These are phyloP conservation scores for Tothia fuscella DNA, from an alignment of 2,329 filamentous ascomycete species.

Conservation along the genomic window DNA sequence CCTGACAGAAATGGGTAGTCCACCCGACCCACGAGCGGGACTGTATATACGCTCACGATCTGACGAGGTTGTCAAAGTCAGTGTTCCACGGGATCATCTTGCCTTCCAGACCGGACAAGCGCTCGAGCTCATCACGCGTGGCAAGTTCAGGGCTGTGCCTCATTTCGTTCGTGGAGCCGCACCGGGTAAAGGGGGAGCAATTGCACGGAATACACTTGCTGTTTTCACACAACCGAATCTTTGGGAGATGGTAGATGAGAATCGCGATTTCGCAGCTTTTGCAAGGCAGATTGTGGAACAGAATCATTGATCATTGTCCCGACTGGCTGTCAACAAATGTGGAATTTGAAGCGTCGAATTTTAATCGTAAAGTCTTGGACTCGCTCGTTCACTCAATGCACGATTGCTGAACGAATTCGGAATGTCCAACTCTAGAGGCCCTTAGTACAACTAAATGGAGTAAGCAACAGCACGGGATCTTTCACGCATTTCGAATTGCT, in stretches of 20 bases:
- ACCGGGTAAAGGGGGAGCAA: constrained; percentile 34
- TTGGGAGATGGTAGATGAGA: constrained; percentile 61
- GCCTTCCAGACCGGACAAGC: constrained; percentile 95
- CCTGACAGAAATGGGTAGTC: constrained; percentile 58
- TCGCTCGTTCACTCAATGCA: too few species aligned
- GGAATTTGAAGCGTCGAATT: too few species aligned
- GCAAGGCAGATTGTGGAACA: constrained; percentile 42
- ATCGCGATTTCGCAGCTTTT: constrained; percentile 64
- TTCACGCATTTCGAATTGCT: too few species aligned
- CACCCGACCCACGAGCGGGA: constrained; percentile 74
- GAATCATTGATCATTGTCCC: constrained; percentile 33
- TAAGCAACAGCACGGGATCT: too few species aligned
- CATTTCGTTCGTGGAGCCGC: constrained; percentile 81
- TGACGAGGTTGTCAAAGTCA: constrained; percentile 76
- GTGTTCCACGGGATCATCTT: constrained; percentile 81
- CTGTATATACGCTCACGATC: constrained; percentile 88
- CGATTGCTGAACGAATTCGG: too few species aligned
- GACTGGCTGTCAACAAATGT: too few species aligned
- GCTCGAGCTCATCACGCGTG: constrained; percentile 79
- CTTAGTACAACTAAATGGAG: too few species aligned
- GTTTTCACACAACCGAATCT: constrained; percentile 97
- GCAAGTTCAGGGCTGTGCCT: constrained; percentile 84
- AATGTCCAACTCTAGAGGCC: too few species aligned
- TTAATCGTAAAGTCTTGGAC: too few species aligned
- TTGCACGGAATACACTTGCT: constrained; percentile 67